A percentile compares a stretch with the other conserved stretches of the same genome.
Conservation (phyloP, 768 basidiomycete genomes). For the Grammothele lineata region DNA sequence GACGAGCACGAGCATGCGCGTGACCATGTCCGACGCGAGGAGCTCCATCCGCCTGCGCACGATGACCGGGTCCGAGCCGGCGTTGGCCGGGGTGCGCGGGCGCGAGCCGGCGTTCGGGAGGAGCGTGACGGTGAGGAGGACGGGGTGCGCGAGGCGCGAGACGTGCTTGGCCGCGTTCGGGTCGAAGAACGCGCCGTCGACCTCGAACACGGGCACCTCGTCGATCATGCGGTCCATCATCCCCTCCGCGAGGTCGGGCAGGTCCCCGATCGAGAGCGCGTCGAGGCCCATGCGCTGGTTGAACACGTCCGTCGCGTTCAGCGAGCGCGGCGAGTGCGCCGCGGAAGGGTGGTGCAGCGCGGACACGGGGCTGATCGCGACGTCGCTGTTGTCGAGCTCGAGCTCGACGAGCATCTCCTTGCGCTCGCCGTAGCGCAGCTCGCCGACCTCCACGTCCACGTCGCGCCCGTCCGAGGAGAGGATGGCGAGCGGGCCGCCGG, state of each 20-base stretch:
- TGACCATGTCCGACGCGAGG: slow-evolving; percentile 95
- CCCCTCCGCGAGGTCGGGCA: slow-evolving; percentile 73
- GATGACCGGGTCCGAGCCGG: slow-evolving; percentile 76
- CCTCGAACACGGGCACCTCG: slow-evolving; percentile 94
- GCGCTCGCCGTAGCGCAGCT: slow-evolving; percentile 92
- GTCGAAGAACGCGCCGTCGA: slow-evolving; percentile 94
- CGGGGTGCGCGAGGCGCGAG: slow-evolving; percentile 86
- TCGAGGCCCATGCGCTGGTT: slow-evolving; percentile 85
- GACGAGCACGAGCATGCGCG: slow-evolving; percentile 87
- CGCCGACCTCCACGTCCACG: slow-evolving; percentile 92
- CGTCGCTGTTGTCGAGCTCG: slow-evolving; percentile 80
- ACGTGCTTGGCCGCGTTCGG: slow-evolving; percentile 81
- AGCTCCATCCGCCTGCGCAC: slow-evolving; percentile 95
- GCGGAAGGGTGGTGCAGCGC: not conserved
- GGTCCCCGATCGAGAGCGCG: slow-evolving; percentile 65
- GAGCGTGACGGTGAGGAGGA: slow-evolving; percentile 91
- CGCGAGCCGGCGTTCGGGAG: slow-evolving; percentile 45
- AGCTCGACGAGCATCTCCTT: slow-evolving; percentile 98
- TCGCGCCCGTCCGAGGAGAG: slow-evolving; percentile 90
- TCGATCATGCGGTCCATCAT: slow-evolving; percentile 98
- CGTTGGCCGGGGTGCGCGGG: slow-evolving; percentile 40
- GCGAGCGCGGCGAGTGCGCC: slow-evolving; percentile 25
- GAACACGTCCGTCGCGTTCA: slow-evolving; percentile 87
- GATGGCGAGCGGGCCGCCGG: slow-evolving; percentile 83
- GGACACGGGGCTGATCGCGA: slow-evolving; percentile 8